Evolutionary conservation across 805 yeast genomes (phyloP).

Genomic region (Tetrapisispora taiwanensis): DNA sequence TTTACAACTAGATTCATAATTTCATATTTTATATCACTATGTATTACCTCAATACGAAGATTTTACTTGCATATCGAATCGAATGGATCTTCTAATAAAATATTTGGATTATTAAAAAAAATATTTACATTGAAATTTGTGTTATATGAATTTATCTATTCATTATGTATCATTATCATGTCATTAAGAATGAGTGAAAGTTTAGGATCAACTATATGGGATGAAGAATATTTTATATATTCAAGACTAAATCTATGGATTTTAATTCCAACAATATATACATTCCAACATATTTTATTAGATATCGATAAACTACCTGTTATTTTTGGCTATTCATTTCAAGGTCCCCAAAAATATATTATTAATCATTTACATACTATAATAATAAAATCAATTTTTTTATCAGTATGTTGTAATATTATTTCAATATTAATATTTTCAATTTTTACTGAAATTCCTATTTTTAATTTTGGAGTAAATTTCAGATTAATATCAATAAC

Average conservation of each 20-base stretch:
- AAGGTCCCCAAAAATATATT: slow-evolving; percentile 31
- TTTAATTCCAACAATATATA: slow-evolving; percentile 36
- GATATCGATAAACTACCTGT: slow-evolving; percentile 48
- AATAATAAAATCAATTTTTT: slow-evolving; percentile 27
- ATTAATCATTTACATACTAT: slow-evolving; percentile 22
- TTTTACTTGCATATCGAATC: slow-evolving; percentile 32
- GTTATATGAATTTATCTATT: slow-evolving; percentile 13
- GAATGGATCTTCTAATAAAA: slow-evolving; percentile 19
- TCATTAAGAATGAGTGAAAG: slow-evolving; percentile 18
- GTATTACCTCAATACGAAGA: slow-evolving; percentile 31
- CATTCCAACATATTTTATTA: slow-evolving; percentile 40
- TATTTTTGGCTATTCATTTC: slow-evolving; percentile 30
- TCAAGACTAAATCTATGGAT: slow-evolving; percentile 25
- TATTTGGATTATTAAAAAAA: slow-evolving; percentile 17
- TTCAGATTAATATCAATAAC: slow-evolving; percentile 28
- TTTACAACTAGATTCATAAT: slow-evolving; percentile 23
- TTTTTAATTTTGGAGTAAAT: slow-evolving; percentile 28
- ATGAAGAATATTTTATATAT: background rate
- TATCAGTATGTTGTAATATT: slow-evolving; percentile 5
- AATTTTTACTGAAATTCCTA: slow-evolving; percentile 10
- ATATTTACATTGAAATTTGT: slow-evolving; percentile 27
- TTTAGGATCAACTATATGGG: slow-evolving; percentile 2
- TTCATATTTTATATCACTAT: slow-evolving; percentile 23
- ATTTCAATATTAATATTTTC: slow-evolving; percentile 7
- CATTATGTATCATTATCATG: slow-evolving; percentile 17